A percentile compares a stretch with the other conserved stretches of the same genome.
Evolutionary conservation across 768 basidiomycete species (phyloP).

Genomic region (Suillus bovinus): DNA sequence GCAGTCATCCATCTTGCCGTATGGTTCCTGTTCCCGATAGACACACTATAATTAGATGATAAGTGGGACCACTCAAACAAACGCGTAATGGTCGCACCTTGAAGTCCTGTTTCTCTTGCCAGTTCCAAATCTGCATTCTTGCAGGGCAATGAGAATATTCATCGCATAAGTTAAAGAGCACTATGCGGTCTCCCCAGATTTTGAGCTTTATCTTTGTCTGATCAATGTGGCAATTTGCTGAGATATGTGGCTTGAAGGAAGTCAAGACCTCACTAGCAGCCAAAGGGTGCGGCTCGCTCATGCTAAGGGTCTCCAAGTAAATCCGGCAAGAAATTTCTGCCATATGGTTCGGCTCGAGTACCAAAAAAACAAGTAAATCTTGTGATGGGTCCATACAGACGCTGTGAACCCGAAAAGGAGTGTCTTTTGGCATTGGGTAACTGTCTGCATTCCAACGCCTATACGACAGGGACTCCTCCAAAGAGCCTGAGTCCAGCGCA

Average conservation of each 20-base stretch:
- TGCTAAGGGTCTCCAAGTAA: constrained; percentile 3
- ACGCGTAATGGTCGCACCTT: neutral
- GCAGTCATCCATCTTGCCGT: neutral
- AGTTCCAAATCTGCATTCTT: constrained; percentile 3
- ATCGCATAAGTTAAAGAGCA: neutral
- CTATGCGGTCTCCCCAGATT: neutral
- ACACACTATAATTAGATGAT: neutral
- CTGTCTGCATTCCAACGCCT: neutral
- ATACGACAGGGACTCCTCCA: neutral
- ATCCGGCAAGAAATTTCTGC: neutral
- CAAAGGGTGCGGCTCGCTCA: constrained; percentile 1
- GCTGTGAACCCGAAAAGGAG: neutral
- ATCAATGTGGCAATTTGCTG: neutral
- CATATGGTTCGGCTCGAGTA: neutral
- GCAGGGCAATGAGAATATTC: neutral
- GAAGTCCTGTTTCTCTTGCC: constrained; percentile 3
- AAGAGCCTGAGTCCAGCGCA: neutral
- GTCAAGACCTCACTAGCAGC: neutral
- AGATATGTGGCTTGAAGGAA: constrained; percentile 1
- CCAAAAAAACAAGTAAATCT: neutral
- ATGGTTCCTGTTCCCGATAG: constrained; percentile 1
- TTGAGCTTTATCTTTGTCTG: neutral
- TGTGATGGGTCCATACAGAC: neutral
- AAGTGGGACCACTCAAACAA: neutral
- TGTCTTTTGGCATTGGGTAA: neutral